Conservation (phyloP, 2,329 filamentous ascomycete genomes). For the Sordariomycetes sp. region DNA sequence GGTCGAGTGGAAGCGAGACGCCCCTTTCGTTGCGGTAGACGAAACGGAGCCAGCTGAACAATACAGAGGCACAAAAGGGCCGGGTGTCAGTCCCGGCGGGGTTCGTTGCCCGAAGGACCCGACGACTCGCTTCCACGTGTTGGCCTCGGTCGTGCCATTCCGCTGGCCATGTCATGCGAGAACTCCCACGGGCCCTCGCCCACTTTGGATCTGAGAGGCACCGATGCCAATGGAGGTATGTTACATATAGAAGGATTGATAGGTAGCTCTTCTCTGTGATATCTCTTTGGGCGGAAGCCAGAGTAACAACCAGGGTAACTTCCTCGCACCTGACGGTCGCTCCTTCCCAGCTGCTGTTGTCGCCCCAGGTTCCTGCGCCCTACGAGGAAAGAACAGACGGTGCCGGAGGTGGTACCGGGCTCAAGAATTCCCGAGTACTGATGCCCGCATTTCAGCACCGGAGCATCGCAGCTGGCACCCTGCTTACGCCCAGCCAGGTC, state of each 20-base stretch:
- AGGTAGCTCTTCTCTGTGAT: not conserved
- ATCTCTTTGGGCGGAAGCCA: not conserved
- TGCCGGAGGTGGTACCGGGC: not conserved
- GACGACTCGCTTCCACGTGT: conserved; percentile 2
- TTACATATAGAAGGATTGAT: not conserved
- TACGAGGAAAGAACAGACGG: not conserved
- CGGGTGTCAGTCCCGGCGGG: not conserved
- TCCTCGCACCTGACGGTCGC: not conserved
- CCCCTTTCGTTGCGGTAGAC: not conserved
- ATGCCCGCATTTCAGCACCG: not conserved
- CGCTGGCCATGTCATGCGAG: conserved; percentile 1
- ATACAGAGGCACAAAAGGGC: no score
- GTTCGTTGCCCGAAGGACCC: not conserved
- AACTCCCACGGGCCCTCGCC: not conserved
- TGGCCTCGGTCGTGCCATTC: conserved; percentile 1
- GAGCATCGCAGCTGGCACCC: not conserved
- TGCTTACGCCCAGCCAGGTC: not conserved
- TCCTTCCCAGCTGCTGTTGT: not conserved
- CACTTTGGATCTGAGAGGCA: not conserved
- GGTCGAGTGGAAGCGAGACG: not conserved
- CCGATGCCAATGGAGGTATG: not conserved
- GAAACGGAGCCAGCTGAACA: not conserved
- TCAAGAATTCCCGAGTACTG: not conserved
- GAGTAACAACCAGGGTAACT: not conserved
- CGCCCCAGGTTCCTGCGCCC: not conserved